phyloP scores from a whole-genome alignment of 495 filamentous ascomycete species.

The Annulohypoxylon nitens region DNA sequence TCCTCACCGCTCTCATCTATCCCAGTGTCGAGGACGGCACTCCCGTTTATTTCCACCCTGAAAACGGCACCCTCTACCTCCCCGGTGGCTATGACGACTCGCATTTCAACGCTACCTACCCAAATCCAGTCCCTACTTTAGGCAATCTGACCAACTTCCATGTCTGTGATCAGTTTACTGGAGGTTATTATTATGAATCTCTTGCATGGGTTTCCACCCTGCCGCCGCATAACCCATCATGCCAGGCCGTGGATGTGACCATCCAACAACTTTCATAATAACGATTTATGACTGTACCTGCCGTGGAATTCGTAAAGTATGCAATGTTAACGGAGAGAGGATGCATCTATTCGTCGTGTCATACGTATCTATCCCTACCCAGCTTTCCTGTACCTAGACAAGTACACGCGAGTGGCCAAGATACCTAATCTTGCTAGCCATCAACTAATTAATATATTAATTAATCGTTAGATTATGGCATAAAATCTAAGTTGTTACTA shows the following conservation, averaged over 20 bases:
- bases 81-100: constrained; percentile 33
- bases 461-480: no score
- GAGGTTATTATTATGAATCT: constrained; percentile 57
- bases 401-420: constrained; percentile 5
- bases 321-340: not conserved
- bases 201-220: constrained; percentile 57
- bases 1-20: constrained; percentile 16
- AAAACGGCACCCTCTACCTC: constrained; percentile 35
- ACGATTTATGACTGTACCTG: not conserved
- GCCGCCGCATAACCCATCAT: constrained; percentile 63
- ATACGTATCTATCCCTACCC: not conserved
- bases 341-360: not conserved
- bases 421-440: not conserved
- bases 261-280: constrained; percentile 16
- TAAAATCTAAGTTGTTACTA: no score
- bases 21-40: constrained; percentile 29
- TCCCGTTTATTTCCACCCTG: constrained; percentile 20
- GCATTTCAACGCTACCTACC: constrained; percentile 22
- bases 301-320: not conserved
- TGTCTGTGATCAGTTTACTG: constrained; percentile 56
- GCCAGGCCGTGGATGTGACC: constrained; percentile 56
- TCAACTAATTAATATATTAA: constrained; percentile 17
- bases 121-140: not conserved
- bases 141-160: constrained; percentile 36
- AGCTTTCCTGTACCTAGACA: not conserved